Evolutionary conservation across 225 moss, liverwort and hornwort species (phyloP).

Genomic region (Neckera pumila): DNA sequence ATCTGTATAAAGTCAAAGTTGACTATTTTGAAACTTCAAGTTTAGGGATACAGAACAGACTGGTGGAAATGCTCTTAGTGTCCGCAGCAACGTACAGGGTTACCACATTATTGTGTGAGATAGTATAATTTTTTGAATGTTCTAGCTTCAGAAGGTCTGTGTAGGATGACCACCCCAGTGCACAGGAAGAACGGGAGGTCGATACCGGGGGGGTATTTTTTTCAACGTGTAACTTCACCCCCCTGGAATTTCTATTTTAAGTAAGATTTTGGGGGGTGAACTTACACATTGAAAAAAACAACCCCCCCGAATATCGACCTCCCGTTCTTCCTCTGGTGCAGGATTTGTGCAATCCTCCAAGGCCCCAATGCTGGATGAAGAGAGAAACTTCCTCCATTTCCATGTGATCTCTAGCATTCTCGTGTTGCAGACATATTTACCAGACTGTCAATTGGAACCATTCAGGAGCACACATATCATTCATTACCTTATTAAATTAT

Average conservation of each 20-base stretch:
- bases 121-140: not conserved
- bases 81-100: not conserved
- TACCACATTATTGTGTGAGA: not conserved
- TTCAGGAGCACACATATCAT: not conserved
- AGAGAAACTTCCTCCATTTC: not conserved
- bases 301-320: too few species aligned
- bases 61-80: too few species aligned
- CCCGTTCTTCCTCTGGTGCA: too few species aligned
- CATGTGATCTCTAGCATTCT: not conserved
- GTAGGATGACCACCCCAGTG: not conserved
- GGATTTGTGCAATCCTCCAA: not conserved
- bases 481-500: not conserved
- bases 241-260: too few species aligned
- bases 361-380: not conserved
- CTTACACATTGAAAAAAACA: too few species aligned
- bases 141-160: not conserved
- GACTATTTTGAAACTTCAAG: too few species aligned
- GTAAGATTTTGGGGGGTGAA: too few species aligned
- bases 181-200: too few species aligned
- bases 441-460: not conserved
- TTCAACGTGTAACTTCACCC: too few species aligned
- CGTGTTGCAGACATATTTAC: not conserved
- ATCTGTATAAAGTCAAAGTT: too few species aligned
- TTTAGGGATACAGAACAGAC: too few species aligned
- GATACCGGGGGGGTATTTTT: too few species aligned